Evolutionary conservation across 441 rosid species (phyloP), one percentile per base, ranked within the genome.

Genomic region (Euphorbia corollata): DNA sequence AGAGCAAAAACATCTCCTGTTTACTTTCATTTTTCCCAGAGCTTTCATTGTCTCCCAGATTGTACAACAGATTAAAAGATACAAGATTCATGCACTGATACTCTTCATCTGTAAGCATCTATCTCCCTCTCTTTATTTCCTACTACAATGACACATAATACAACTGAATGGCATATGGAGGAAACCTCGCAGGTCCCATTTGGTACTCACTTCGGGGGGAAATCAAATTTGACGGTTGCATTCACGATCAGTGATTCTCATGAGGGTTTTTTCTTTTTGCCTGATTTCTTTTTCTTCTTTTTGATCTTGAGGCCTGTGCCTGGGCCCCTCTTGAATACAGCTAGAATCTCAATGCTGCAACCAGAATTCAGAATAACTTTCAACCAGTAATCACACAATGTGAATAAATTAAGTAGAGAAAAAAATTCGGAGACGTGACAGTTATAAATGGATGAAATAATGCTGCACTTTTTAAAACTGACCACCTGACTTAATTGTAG

Each of bases 321-420:
- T 65, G 62, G 70, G 38, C 81, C 78, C 75, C 94, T 90, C 79
- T 79, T 82, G 86, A 92, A 90, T 53, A 90, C 74, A 30, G 95
- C 95, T 78, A 90, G 76, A 73, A 93, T 84, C 81, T 93, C 98
- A 67, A 89, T 86, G 81, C 97, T 90, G 87, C 76, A 79, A 79
- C n/a, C 75, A 72, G 58, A 68, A 19, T 43, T 66, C 70, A 72
- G 47, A 70, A 59, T 68, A 36, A 68, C 59, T 68, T 69, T 27
- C 30, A 41, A 61, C 41, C 50, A 64, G 3, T 32, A 24, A 57
- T 57, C 61, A 57, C 61, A 51, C 7, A 23, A 34, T 38, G 43
- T 5, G 12, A 27, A 68, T 19, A 30, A 22, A 41, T 51, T 19
- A 39, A 34, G 20, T 11, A 7, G 32, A 8, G 9, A 16, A 66